These are phyloP conservation scores for Ophiobolus disseminans DNA, from an alignment of 2,329 filamentous ascomycete species.

Conservation along the genomic window DNA sequence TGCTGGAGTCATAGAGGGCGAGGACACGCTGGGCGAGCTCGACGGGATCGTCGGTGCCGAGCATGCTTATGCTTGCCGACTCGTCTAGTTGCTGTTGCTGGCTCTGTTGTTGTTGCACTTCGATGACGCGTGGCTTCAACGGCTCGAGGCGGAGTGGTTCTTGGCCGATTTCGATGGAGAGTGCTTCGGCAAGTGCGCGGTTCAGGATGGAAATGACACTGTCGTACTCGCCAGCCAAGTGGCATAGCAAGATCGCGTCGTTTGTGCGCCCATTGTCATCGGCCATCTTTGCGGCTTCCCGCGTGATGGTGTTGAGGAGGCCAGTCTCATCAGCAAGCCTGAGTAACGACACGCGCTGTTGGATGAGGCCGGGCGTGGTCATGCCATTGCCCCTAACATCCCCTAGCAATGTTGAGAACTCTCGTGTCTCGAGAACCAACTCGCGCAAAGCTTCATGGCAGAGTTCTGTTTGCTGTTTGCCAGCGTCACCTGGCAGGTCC, in stretches of 20 bases:
- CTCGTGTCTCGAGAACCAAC: slow-evolving; percentile 92
- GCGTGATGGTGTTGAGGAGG: slow-evolving; percentile 89
- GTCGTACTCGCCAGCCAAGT: slow-evolving; percentile 94
- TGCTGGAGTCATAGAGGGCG: slow-evolving; percentile 66
- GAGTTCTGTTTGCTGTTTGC: slow-evolving; percentile 77
- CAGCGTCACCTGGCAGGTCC: slow-evolving; percentile 76
- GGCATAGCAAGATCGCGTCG: slow-evolving; percentile 92
- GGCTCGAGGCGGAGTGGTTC: slow-evolving; percentile 80
- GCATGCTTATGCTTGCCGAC: slow-evolving; percentile 65
- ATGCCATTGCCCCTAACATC: slow-evolving; percentile 88
- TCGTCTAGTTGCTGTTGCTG: slow-evolving; percentile 36
- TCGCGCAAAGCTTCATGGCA: slow-evolving; percentile 94
- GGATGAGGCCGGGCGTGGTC: slow-evolving; percentile 84
- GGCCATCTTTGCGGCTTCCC: slow-evolving; percentile 88
- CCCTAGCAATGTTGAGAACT: slow-evolving; percentile 92
- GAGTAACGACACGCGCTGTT: slow-evolving; percentile 82
- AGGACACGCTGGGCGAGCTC: slow-evolving; percentile 69
- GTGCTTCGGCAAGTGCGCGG: slow-evolving; percentile 85
- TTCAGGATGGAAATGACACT: slow-evolving; percentile 91
- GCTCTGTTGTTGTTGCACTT: slow-evolving; percentile 41
- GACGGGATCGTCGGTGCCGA: slow-evolving; percentile 71
- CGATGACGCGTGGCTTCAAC: slow-evolving; percentile 70
- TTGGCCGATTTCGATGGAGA: slow-evolving; percentile 84
- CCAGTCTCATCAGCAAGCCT: slow-evolving; percentile 79
- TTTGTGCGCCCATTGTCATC: slow-evolving; percentile 94